Percentiles rank a stretch among this genome's conserved stretches.
These are phyloP conservation scores for Grosmannia serpens DNA, from an alignment of 2,329 filamentous ascomycete species.

Conservation along the genomic window DNA sequence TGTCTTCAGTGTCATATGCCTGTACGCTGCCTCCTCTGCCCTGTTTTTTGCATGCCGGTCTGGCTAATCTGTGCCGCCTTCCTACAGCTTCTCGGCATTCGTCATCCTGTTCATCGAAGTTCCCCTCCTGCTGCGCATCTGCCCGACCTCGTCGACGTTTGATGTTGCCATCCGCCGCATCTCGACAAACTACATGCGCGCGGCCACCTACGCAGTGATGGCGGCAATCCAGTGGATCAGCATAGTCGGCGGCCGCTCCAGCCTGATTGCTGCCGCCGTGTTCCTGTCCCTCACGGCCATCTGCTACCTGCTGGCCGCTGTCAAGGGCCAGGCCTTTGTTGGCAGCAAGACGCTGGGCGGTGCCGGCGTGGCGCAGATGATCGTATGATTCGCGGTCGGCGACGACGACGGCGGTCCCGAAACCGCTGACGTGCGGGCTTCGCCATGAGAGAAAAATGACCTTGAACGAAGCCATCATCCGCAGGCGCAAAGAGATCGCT, in stretches of 20 bases:
- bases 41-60: background rate
- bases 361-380: slow-evolving; percentile 93
- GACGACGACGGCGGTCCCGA: background rate
- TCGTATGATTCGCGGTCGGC: slow-evolving; percentile 50
- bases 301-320: slow-evolving; percentile 69
- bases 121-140: slow-evolving; percentile 90
- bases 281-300: slow-evolving; percentile 63
- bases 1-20: slow-evolving; percentile 39
- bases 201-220: slow-evolving; percentile 74
- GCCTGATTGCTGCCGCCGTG: slow-evolving; percentile 76
- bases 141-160: slow-evolving; percentile 84
- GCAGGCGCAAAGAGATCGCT: background rate
- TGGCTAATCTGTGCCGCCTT: background rate
- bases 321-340: slow-evolving; percentile 78
- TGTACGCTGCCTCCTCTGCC: slow-evolving; percentile 30
- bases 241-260: slow-evolving; percentile 50
- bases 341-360: slow-evolving; percentile 95
- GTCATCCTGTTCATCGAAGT: slow-evolving; percentile 80
- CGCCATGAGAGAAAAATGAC: background rate
- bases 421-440: background rate
- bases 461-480: background rate
- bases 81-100: slow-evolving; percentile 51
- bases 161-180: slow-evolving; percentile 83
- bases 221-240: slow-evolving; percentile 76
- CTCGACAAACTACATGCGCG: slow-evolving; percentile 95